Evolutionary conservation across 2,329 filamentous ascomycete species (phyloP).

Genomic region (Phialophora expanda): DNA sequence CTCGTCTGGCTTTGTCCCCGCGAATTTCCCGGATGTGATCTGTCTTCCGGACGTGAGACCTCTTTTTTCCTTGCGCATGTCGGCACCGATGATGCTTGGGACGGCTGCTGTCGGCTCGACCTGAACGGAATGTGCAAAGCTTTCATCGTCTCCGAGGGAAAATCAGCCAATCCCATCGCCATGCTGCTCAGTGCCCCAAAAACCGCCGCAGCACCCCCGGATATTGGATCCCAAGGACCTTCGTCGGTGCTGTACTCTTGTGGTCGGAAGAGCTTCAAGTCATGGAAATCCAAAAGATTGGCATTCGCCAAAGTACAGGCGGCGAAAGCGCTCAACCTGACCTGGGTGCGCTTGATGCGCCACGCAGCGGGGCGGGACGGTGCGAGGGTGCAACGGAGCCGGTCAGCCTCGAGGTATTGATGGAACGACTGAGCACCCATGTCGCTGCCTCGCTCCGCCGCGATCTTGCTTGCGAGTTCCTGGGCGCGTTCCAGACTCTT

Average conservation of each 20-base stretch:
- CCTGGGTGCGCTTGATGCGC: constrained; percentile 54
- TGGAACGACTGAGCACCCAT: constrained; percentile 71
- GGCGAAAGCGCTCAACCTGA: constrained; percentile 58
- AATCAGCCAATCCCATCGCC: constrained; percentile 78
- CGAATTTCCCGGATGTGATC: constrained; percentile 20
- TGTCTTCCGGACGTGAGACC: constrained; percentile 11
- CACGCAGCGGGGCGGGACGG: constrained; percentile 66
- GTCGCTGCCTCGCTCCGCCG: constrained; percentile 66
- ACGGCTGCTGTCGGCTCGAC: constrained; percentile 25
- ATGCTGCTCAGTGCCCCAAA: constrained; percentile 62
- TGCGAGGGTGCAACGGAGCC: constrained; percentile 69
- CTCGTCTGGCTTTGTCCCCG: constrained; percentile 29
- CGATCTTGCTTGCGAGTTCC: constrained; percentile 52
- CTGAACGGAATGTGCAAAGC: constrained; percentile 36
- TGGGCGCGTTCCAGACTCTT: constrained; percentile 61
- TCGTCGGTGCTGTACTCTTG: constrained; percentile 60
- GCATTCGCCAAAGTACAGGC: constrained; percentile 61
- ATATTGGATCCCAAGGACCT: constrained; percentile 59
- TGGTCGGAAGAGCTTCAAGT: constrained; percentile 55
- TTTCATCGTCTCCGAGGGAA: constrained; percentile 61
- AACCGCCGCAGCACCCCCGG: constrained; percentile 52
- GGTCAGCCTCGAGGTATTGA: constrained; percentile 67
- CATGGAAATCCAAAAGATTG: constrained; percentile 65
- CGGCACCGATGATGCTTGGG: constrained; percentile 22
- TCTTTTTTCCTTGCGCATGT: constrained; percentile 19